Percentiles rank a stretch among this genome's conserved stretches.
Evolutionary conservation across 2,329 filamentous ascomycete genomes (phyloP).

Genomic region (Nothomitra cinnamomea): DNA sequence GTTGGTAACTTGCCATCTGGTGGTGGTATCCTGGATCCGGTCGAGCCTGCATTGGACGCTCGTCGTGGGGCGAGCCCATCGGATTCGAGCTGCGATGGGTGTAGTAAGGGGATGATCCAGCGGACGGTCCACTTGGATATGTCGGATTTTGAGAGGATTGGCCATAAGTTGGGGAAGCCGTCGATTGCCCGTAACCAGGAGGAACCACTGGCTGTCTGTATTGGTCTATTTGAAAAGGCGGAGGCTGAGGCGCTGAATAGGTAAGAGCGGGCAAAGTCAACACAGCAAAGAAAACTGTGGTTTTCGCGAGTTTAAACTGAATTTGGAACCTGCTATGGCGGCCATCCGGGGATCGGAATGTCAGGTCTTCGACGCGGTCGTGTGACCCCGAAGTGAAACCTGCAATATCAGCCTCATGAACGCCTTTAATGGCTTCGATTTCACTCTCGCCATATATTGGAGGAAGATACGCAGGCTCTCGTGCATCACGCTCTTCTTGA

Average conservation of each 20-base stretch:
- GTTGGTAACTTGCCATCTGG: neutral
- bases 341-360: constrained; percentile 11
- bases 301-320: constrained; percentile 12
- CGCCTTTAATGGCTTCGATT: constrained; percentile 9
- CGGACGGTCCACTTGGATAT: neutral
- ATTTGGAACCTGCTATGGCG: constrained; percentile 11
- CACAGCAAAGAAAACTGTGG: constrained; percentile 12
- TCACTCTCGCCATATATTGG: constrained; percentile 22
- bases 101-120: neutral
- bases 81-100: neutral
- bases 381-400: constrained; percentile 11
- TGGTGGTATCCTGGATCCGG: neutral
- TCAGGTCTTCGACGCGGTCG: constrained; percentile 12
- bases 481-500: constrained; percentile 27
- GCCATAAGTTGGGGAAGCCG: neutral
- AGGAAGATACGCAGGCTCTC: constrained; percentile 32
- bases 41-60: neutral
- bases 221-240: neutral
- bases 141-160: neutral
- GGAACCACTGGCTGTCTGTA: neutral
- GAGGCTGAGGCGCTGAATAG: neutral
- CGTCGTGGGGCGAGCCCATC: neutral
- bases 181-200: neutral
- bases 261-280: constrained; percentile 8
- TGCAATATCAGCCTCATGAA: constrained; percentile 11